Evolutionary conservation across 2,329 filamentous ascomycete species (phyloP).

Genomic region (Trichoderma koningii): DNA sequence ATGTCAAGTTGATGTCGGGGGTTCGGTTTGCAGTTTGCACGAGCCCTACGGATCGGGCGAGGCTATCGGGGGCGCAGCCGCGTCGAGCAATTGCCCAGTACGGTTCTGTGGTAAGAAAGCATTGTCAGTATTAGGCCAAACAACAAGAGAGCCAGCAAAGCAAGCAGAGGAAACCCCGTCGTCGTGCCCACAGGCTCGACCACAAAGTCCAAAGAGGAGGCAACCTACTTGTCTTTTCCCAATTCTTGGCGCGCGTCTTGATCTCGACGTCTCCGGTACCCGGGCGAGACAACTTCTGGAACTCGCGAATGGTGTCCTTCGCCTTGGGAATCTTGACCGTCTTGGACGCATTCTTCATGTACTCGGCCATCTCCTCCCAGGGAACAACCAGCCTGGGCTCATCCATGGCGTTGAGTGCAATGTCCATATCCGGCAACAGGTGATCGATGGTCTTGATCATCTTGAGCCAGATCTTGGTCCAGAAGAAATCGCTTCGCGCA

Average conservation of each 20-base stretch:
- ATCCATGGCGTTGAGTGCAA: constrained; percentile 68
- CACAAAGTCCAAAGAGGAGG: background rate
- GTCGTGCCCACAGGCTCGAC: background rate
- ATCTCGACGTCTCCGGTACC: constrained; percentile 41
- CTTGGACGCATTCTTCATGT: constrained; percentile 55
- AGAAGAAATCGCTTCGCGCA: constrained; percentile 58
- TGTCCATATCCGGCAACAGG: constrained; percentile 66
- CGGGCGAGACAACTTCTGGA: constrained; percentile 46
- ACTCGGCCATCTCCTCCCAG: constrained; percentile 61
- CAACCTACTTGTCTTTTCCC: constrained; percentile 48
- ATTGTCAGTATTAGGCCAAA: background rate
- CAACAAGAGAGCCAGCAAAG: background rate
- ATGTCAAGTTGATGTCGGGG: constrained; percentile 49
- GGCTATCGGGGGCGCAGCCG: constrained; percentile 64
- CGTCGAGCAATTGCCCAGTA: constrained; percentile 61
- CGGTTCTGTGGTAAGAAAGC: constrained; percentile 42
- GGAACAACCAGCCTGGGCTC: constrained; percentile 65
- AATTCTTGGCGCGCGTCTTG: constrained; percentile 46
- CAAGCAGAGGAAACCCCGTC: background rate
- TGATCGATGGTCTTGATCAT: constrained; percentile 56
- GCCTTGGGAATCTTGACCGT: constrained; percentile 48
- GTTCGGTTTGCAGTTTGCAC: constrained; percentile 48
- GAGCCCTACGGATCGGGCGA: constrained; percentile 53
- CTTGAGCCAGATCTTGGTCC: constrained; percentile 58
- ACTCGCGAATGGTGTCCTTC: constrained; percentile 49